Evolutionary conservation across 2,329 filamentous ascomycete species (phyloP).

Genomic region (Cryphonectria radicalis): DNA sequence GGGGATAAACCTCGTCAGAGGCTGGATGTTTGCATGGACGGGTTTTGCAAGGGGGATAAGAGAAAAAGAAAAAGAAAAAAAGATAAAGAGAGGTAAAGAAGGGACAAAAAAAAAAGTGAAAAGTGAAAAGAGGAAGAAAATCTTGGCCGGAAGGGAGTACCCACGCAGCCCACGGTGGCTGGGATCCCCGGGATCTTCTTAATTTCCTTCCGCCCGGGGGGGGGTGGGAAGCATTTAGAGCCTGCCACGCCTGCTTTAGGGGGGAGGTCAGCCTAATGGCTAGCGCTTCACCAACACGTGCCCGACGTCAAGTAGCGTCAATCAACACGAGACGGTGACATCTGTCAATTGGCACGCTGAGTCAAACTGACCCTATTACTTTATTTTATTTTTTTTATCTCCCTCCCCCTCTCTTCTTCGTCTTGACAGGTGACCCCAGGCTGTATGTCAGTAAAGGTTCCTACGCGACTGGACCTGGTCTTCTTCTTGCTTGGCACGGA

Average conservation of each 20-base stretch:
- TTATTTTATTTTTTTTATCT: not conserved
- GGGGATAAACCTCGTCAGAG: not conserved
- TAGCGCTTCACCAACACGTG: not conserved
- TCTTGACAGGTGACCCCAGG: not conserved
- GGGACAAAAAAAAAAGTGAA: not conserved
- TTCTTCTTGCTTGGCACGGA: not conserved
- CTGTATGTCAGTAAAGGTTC: not conserved
- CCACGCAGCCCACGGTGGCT: not conserved
- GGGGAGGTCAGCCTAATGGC: not conserved
- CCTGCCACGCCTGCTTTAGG: not conserved
- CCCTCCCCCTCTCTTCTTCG: too few relatives aligned
- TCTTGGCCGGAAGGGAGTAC: not conserved
- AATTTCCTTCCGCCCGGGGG: conserved; percentile 6
- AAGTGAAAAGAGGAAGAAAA: not conserved
- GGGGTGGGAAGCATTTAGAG: not conserved
- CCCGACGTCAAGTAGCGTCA: not conserved
- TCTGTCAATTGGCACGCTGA: not conserved
- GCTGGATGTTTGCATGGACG: not conserved
- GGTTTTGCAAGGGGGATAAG: not conserved
- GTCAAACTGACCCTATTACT: not conserved
- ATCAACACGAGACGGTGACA: conserved; percentile 7
- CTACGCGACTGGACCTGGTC: not conserved
- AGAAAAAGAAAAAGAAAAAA: not conserved
- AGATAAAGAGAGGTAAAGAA: not conserved
- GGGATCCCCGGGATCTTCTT: not conserved